A percentile compares a stretch with the other conserved stretches of the same genome.
phyloP scores from a whole-genome alignment of 192 early-diverging fungal genomes.

The Mortierella claussenii region DNA sequence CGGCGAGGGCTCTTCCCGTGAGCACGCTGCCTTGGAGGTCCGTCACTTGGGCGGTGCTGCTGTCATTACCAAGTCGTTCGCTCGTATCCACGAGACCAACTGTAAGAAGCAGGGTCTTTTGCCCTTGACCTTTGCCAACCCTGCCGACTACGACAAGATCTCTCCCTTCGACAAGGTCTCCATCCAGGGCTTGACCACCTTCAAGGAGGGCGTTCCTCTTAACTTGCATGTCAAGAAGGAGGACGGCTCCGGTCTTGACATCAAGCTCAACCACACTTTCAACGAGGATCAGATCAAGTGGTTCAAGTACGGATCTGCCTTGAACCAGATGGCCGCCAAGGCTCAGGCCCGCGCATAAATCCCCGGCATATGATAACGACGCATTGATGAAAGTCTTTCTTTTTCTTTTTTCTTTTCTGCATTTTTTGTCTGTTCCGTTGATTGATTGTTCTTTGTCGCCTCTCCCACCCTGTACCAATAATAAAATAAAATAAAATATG shows the following conservation, averaged over 20 bases:
- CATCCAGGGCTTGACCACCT: constrained; percentile 85
- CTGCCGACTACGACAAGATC: constrained; percentile 94
- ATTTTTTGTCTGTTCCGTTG: constrained; percentile 18
- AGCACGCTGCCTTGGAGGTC: constrained; percentile 98
- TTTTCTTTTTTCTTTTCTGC: constrained; percentile 9
- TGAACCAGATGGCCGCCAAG: constrained; percentile 83
- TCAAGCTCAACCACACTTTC: constrained; percentile 96
- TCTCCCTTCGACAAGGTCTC: constrained; percentile 87
- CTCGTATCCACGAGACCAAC: constrained; percentile 99
- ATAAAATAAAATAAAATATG: constrained; percentile 13
- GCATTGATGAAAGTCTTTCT: neutral
- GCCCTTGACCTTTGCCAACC: constrained; percentile 94
- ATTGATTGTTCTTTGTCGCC: constrained; percentile 4
- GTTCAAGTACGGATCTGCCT: constrained; percentile 96
- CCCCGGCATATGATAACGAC: constrained; percentile 14
- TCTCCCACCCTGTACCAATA: constrained; percentile 31
- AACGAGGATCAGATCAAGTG: constrained; percentile 98
- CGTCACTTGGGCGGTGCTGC: constrained; percentile 95
- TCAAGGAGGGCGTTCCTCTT: constrained; percentile 87
- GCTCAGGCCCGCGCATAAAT: constrained; percentile 47
- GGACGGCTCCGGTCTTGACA: constrained; percentile 79
- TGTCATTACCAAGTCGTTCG: constrained; percentile 96
- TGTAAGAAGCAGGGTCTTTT: constrained; percentile 99
- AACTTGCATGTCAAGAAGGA: constrained; percentile 87
- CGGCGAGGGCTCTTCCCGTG: constrained; percentile 98